Base-by-base conservation (phyloP, 2,329 filamentous ascomycete species). In the Aspergillus tubingensis region DNA sequence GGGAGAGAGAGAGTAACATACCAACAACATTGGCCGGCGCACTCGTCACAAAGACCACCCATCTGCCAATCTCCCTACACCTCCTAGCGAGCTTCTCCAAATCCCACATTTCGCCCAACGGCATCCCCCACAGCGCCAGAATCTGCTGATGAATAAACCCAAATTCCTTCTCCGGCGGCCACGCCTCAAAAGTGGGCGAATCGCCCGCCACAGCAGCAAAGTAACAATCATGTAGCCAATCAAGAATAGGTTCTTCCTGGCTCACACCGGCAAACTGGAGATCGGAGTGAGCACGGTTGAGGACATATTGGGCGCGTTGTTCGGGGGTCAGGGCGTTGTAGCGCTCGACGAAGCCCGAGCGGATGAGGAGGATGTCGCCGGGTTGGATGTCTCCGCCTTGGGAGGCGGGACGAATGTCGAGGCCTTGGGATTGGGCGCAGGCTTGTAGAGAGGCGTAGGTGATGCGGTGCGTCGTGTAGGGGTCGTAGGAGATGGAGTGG, bases 191-290 rank as follows among this genome's bases (percentile, higher is more conserved):
- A 0, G 83, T 79, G 19, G 83, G 84, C 11, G 82, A 77, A 69
- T 91, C 89, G 0, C 86, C 86, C 0, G 83, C 86, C 1, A 89
- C 87, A 0, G 85, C 86, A 0, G 88, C 80, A 65, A 91, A 91
- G 55, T 88, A 86, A 65, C 82, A 85, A 68, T 91, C 86, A 77
- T 90, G 88, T 60, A 91, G 63, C 88, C 88, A 91, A 56, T 85
- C 82, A 7, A 85, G 77, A 3, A 87, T 82, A 48, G 82, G 82
- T 51, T 84, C 75, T 53, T 84, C 82, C 64, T 85, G 83, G 50
- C 78, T 79, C 3, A 86, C 59, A 0, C 84, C 84, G 0, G 80
- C 80, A 67, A 80, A 86, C 8, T 73, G 57, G 52, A 79, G 72
- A 3, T 77, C 73, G 7, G 77, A 78, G 43, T 77, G 75, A 47